These are phyloP conservation scores for Carex sylvatica DNA, from an alignment of 202 grass and related monocot species.

Conservation along the genomic window DNA sequence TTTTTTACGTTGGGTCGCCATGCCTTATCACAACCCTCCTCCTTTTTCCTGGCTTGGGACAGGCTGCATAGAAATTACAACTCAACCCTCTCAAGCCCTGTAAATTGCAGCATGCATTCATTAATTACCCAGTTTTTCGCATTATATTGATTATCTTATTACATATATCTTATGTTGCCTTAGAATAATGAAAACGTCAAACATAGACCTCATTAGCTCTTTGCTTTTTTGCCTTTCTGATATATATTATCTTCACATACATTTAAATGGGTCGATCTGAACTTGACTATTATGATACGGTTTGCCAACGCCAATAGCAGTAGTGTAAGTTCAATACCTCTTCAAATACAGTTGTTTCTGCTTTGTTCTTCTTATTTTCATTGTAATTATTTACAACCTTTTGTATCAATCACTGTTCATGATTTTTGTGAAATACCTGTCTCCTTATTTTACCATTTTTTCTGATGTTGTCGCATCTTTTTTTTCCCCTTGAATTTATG, in stretches of 20 bases:
- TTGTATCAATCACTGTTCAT: neutral
- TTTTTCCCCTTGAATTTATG: constrained; percentile 26
- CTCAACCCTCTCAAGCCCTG: neutral
- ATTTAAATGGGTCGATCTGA: neutral
- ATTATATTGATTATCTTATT: neutral
- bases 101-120: neutral
- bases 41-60: too few relatives aligned
- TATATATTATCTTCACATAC: neutral
- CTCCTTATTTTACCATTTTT: neutral
- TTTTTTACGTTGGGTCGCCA: too few relatives aligned
- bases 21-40: too few relatives aligned
- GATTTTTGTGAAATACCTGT: neutral
- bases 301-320: neutral
- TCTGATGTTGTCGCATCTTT: constrained; percentile 10
- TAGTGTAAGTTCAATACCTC: neutral
- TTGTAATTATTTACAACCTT: neutral
- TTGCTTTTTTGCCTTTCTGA: neutral
- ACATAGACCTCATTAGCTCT: neutral
- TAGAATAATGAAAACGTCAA: neutral
- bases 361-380: neutral
- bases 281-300: neutral
- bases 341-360: neutral
- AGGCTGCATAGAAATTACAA: neutral
- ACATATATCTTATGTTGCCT: neutral
- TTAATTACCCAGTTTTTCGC: neutral